These are phyloP conservation scores for Syncephalastrum racemosum DNA, from an alignment of 371 early-diverging fungal species.

Conservation along the genomic window DNA sequence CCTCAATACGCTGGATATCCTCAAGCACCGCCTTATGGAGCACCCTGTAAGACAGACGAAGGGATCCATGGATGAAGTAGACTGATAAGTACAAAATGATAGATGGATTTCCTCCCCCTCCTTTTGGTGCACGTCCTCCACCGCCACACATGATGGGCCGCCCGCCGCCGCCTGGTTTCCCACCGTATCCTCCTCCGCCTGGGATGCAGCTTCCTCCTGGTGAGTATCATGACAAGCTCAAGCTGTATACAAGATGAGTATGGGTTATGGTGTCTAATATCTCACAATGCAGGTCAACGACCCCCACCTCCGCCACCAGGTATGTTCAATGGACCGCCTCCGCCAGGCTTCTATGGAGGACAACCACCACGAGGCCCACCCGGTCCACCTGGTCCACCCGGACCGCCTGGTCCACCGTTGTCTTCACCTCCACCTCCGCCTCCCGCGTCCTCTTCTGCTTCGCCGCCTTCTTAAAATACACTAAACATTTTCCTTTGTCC, in stretches of 20 bases:
- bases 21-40: slow-evolving; percentile 34
- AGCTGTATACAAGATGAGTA: slow-evolving; percentile 29
- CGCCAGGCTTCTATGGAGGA: slow-evolving; percentile 16
- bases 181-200: slow-evolving; percentile 49
- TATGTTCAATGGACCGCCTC: slow-evolving; percentile 10
- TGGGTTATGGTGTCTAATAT: slow-evolving; percentile 8
- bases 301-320: slow-evolving; percentile 13
- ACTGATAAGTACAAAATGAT: background rate
- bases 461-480: too few relatives aligned
- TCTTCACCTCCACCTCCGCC: background rate
- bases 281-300: slow-evolving; percentile 10
- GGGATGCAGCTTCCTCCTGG: slow-evolving; percentile 40
- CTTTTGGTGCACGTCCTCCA: slow-evolving; percentile 24
- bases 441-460: too few relatives aligned
- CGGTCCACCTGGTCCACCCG: background rate
- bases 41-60: slow-evolving; percentile 16
- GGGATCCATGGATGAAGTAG: too few relatives aligned
- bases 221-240: slow-evolving; percentile 27
- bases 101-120: slow-evolving; percentile 28
- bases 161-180: slow-evolving; percentile 49
- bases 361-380: slow-evolving; percentile 10
- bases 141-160: slow-evolving; percentile 48
- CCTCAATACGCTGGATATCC: slow-evolving; percentile 54
- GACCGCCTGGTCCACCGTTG: slow-evolving; percentile 1
- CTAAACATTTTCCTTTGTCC: too few relatives aligned